Conservation (phyloP, 2,329 filamentous ascomycete genomes). For the Phialophora verrucosa region DNA sequence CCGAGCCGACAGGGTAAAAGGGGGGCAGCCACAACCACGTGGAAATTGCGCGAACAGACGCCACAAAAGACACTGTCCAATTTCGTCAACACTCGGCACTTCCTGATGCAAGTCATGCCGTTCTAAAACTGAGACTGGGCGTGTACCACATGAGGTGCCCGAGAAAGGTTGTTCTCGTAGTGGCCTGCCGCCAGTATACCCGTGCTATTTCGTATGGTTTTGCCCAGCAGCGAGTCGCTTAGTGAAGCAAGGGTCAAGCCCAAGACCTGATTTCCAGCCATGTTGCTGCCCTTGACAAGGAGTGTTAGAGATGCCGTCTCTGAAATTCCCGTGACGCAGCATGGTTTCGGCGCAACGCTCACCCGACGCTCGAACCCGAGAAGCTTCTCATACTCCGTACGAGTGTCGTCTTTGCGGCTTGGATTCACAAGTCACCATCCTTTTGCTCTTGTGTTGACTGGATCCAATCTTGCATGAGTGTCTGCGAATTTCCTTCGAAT, state of each 20-base stretch:
- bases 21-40: constrained; percentile 32
- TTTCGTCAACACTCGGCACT: constrained; percentile 8
- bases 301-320: background rate
- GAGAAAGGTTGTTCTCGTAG: background rate
- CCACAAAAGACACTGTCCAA: constrained; percentile 29
- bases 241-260: background rate
- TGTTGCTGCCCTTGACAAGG: background rate
- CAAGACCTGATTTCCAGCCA: background rate
- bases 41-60: constrained; percentile 34
- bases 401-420: background rate
- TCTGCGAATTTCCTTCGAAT: constrained; percentile 61
- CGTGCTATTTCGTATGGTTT: background rate
- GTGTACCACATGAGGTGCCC: background rate
- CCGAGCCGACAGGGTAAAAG: constrained; percentile 11
- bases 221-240: background rate
- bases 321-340: background rate
- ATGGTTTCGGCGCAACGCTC: background rate
- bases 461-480: constrained; percentile 85
- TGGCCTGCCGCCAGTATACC: background rate
- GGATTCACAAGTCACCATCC: constrained; percentile 39
- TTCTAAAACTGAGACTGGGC: constrained; percentile 6
- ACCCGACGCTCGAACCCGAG: background rate
- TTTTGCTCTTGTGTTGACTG: constrained; percentile 69
- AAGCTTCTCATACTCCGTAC: background rate
- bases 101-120: background rate